phyloP scores from a whole-genome alignment of 2,329 filamentous ascomycete genomes.

The Chaetomiaceae sp. region DNA sequence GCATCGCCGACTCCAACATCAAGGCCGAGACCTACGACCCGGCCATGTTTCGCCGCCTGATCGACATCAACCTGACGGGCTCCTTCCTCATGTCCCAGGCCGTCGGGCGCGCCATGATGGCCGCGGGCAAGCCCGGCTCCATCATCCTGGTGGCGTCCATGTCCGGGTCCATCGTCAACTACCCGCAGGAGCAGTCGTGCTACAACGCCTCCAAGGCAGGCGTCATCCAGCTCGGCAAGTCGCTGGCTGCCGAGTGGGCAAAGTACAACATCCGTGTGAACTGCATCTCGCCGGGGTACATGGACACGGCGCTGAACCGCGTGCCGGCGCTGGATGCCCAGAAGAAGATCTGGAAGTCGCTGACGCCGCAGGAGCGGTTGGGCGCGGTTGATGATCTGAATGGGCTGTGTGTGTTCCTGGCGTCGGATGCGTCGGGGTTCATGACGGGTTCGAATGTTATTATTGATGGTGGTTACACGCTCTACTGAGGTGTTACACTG shows the following conservation, averaged over 20 bases:
- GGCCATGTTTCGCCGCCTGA: slow-evolving; percentile 71
- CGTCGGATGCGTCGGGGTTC: slow-evolving; percentile 66
- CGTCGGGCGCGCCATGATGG: slow-evolving; percentile 69
- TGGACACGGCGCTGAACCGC: slow-evolving; percentile 78
- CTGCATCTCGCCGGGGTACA: slow-evolving; percentile 80
- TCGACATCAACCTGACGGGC: slow-evolving; percentile 79
- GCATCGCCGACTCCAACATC: slow-evolving; percentile 80
- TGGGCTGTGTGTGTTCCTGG: slow-evolving; percentile 71
- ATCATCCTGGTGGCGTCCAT: slow-evolving; percentile 76
- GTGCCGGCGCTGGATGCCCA: slow-evolving; percentile 73
- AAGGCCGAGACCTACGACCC: slow-evolving; percentile 73
- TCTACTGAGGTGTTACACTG: slow-evolving; percentile 41
- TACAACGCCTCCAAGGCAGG: slow-evolving; percentile 84
- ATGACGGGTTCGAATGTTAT: slow-evolving; percentile 74
- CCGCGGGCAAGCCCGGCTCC: slow-evolving; percentile 63
- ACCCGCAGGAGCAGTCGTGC: slow-evolving; percentile 75
- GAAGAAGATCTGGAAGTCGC: slow-evolving; percentile 74
- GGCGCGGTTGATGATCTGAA: slow-evolving; percentile 73
- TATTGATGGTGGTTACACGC: slow-evolving; percentile 67
- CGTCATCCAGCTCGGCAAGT: slow-evolving; percentile 73
- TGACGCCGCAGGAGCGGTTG: slow-evolving; percentile 70
- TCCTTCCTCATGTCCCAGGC: slow-evolving; percentile 73
- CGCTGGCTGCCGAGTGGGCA: slow-evolving; percentile 79
- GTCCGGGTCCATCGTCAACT: slow-evolving; percentile 82
- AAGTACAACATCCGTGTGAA: slow-evolving; percentile 78